Conservation (phyloP, 345 rosid genomes). For the Microcos paniculata region DNA sequence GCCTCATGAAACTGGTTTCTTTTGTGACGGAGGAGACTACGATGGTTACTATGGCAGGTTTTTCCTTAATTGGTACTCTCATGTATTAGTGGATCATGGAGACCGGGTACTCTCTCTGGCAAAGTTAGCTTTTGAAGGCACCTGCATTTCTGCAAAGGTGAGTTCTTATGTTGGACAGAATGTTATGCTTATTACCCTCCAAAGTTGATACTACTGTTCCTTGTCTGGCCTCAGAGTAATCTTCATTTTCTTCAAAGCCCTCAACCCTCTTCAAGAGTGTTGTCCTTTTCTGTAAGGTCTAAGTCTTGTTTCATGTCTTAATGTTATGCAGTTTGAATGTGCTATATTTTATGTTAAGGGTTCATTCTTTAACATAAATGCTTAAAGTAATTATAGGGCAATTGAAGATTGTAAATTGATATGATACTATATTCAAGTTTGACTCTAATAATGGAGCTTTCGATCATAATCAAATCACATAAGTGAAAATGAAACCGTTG, state of each 20-base stretch:
- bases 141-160: conserved; percentile 80
- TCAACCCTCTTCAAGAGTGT: background rate
- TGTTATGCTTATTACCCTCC: background rate
- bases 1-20: conserved; percentile 90
- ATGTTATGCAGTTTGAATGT: background rate
- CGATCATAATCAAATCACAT: background rate
- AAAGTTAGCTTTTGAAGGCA: conserved; percentile 79
- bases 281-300: background rate
- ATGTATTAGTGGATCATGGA: conserved; percentile 74
- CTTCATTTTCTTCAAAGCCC: background rate
- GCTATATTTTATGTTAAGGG: background rate
- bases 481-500: background rate
- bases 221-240: background rate
- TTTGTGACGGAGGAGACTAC: conserved; percentile 95
- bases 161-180: conserved; percentile 21
- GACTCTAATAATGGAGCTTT: background rate
- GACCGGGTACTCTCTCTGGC: conserved; percentile 78
- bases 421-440: background rate
- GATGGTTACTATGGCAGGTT: conserved; percentile 91
- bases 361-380: background rate
- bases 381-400: background rate
- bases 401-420: background rate
- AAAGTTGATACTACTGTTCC: background rate
- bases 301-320: background rate
- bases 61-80: conserved; percentile 94